A percentile compares a stretch with the other conserved stretches of the same genome.
Evolutionary conservation across 2,329 filamentous ascomycete species (phyloP).

Genomic region (Fusarium sp.): DNA sequence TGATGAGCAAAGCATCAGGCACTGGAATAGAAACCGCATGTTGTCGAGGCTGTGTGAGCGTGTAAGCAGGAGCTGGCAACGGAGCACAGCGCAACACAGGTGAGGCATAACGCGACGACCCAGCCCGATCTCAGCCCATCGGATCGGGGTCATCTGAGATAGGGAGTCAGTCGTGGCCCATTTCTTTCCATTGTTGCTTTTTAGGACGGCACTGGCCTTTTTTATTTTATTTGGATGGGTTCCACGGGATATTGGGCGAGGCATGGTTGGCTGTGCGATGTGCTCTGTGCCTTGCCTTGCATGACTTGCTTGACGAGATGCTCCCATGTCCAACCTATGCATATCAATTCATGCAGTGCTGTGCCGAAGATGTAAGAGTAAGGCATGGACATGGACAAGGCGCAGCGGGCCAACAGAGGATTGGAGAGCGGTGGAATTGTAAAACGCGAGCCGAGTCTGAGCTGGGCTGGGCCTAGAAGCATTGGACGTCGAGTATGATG

Average conservation of each 20-base stretch:
- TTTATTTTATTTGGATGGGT: constrained; percentile 6
- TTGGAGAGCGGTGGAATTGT: constrained; percentile 1
- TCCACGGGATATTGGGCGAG: constrained; percentile 11
- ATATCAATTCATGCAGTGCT: constrained; percentile 29
- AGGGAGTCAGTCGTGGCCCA: constrained; percentile 1
- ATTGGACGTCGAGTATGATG: constrained; percentile 14
- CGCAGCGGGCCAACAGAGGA: constrained; percentile 9
- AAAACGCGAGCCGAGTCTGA: constrained; percentile 18
- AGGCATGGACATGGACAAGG: constrained; percentile 9
- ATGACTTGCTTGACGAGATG: constrained; percentile 18
- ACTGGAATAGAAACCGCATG: constrained; percentile 26
- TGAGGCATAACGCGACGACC: constrained; percentile 26
- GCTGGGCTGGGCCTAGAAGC: background rate
- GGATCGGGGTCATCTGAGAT: constrained; percentile 35
- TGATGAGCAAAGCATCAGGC: background rate
- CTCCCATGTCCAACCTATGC: constrained; percentile 33
- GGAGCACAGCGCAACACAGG: background rate
- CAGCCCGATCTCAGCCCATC: constrained; percentile 27
- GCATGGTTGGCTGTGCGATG: constrained; percentile 12
- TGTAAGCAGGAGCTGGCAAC: constrained; percentile 7
- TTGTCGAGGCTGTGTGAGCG: constrained; percentile 17
- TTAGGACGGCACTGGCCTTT: constrained; percentile 13
- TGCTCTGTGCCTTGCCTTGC: constrained; percentile 2
- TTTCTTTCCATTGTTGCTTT: background rate
- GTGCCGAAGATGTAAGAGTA: constrained; percentile 24